Conservation (phyloP, 371 early-diverging fungal species). For the Mortierella sp. region DNA sequence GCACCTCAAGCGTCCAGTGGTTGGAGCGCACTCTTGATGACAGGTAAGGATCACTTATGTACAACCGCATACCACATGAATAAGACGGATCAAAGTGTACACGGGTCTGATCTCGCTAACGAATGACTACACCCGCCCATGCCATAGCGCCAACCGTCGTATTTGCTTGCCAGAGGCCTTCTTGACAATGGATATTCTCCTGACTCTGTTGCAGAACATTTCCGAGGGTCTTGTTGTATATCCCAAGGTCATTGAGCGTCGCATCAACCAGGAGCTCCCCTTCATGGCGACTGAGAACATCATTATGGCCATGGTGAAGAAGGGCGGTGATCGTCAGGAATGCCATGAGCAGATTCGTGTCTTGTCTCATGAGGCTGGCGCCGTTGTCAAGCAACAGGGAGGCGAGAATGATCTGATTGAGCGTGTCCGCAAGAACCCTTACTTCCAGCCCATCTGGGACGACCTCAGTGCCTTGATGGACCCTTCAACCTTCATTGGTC, state of each 20-base stretch:
- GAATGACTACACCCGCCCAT: too few species aligned
- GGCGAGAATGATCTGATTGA: slow-evolving; percentile 95
- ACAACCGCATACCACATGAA: neutral
- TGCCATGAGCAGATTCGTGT: slow-evolving; percentile 98
- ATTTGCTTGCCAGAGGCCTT: slow-evolving; percentile 97
- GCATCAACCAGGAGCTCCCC: slow-evolving; percentile 94
- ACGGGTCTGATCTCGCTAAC: neutral
- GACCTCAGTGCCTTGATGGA: slow-evolving; percentile 86
- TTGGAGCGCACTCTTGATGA: slow-evolving; percentile 97
- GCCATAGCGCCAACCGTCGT: slow-evolving; percentile 89
- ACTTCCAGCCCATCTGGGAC: slow-evolving; percentile 89
- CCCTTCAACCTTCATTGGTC: slow-evolving; percentile 93
- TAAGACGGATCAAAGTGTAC: neutral
- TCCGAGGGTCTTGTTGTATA: slow-evolving; percentile 97
- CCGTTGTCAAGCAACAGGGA: slow-evolving; percentile 92
- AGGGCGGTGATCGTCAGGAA: slow-evolving; percentile 95
- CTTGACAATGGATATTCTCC: slow-evolving; percentile 95
- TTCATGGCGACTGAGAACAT: slow-evolving; percentile 99
- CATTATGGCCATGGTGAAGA: slow-evolving; percentile 98
- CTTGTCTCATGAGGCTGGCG: slow-evolving; percentile 92
- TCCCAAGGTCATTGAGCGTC: slow-evolving; percentile 92
- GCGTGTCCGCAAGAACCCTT: slow-evolving; percentile 81
- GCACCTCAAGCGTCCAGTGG: slow-evolving; percentile 96
- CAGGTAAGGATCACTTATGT: slow-evolving; percentile 51
- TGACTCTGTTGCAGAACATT: slow-evolving; percentile 94